Evolutionary conservation across 2,329 filamentous ascomycete genomes (phyloP).

Genomic region (Pseudogymnoascus sp.): DNA sequence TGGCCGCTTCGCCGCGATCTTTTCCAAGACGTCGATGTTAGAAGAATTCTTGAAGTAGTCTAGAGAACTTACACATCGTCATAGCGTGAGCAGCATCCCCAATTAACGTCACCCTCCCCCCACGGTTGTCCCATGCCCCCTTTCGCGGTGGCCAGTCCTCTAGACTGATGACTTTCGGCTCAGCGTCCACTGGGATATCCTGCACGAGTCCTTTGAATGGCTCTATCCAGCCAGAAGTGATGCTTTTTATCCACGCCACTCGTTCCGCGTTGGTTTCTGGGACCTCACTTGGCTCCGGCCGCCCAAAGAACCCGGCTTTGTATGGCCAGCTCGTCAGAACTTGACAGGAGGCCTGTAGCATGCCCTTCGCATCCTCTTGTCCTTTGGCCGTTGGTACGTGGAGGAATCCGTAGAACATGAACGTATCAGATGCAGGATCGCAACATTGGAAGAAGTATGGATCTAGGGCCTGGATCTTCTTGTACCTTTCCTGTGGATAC

Average conservation of each 20-base stretch:
- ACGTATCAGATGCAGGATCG: constrained; percentile 34
- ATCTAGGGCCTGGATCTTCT: constrained; percentile 30
- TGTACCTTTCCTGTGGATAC: constrained; percentile 28
- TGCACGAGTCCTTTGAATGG: constrained; percentile 30
- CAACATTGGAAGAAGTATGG: constrained; percentile 37
- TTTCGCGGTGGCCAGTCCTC: constrained; percentile 32
- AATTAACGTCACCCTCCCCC: constrained; percentile 33
- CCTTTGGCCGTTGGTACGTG: constrained; percentile 32
- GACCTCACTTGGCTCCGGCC: constrained; percentile 25
- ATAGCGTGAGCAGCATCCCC: constrained; percentile 43
- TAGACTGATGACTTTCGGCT: constrained; percentile 30
- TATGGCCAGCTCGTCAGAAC: constrained; percentile 37
- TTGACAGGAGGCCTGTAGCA: constrained; percentile 30
- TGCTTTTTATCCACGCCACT: constrained; percentile 28
- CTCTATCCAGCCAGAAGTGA: constrained; percentile 31
- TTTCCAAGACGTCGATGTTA: neutral
- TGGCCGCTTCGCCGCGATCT: constrained; percentile 37
- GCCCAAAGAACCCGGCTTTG: constrained; percentile 30
- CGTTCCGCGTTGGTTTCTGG: constrained; percentile 28
- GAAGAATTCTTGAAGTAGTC: constrained; percentile 23
- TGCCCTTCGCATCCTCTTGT: constrained; percentile 23
- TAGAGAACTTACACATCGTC: constrained; percentile 40
- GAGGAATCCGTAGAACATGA: constrained; percentile 36
- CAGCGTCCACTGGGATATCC: constrained; percentile 28
- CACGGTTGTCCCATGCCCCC: constrained; percentile 23